phyloP scores from a whole-genome alignment of 768 basidiomycete species.

The Epithele typhae region DNA sequence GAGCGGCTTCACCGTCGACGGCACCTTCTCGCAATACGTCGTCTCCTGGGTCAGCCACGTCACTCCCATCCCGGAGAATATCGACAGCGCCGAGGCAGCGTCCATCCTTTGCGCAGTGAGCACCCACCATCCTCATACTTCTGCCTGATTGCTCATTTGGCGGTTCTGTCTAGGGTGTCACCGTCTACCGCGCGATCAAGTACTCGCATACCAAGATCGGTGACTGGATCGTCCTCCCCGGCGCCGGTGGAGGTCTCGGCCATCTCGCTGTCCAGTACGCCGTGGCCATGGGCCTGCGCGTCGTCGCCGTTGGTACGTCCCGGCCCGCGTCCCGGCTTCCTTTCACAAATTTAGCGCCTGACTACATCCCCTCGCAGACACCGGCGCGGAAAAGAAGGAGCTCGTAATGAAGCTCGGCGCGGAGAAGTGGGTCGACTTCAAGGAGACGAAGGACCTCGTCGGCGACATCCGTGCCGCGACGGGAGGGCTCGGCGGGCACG shows the following conservation, averaged over 20 bases:
- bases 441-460: slow-evolving; percentile 58
- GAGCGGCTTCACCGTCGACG: slow-evolving; percentile 73
- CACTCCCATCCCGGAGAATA: slow-evolving; percentile 71
- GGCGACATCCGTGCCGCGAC: slow-evolving; percentile 58
- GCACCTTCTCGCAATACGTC: slow-evolving; percentile 71
- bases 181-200: slow-evolving; percentile 85
- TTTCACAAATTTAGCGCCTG: no score
- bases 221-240: slow-evolving; percentile 73
- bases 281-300: slow-evolving; percentile 67
- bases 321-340: neutral
- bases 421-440: slow-evolving; percentile 79
- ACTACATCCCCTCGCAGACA: slow-evolving; percentile 42
- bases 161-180: slow-evolving; percentile 54
- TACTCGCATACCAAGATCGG: slow-evolving; percentile 59
- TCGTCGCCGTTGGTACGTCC: slow-evolving; percentile 64
- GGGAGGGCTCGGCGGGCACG: slow-evolving; percentile 70
- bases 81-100: slow-evolving; percentile 64
- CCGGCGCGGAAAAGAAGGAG: slow-evolving; percentile 66
- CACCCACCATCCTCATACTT: slow-evolving; percentile 6
- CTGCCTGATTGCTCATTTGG: neutral
- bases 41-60: slow-evolving; percentile 72
- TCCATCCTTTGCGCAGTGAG: slow-evolving; percentile 75
- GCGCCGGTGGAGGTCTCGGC: slow-evolving; percentile 80
- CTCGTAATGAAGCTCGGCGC: slow-evolving; percentile 62
- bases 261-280: slow-evolving; percentile 87